Evolutionary conservation across 371 early-diverging fungal genomes (phyloP), one percentile per base, ranked within the genome.

Genomic region (Lichtheimia ramosa): DNA sequence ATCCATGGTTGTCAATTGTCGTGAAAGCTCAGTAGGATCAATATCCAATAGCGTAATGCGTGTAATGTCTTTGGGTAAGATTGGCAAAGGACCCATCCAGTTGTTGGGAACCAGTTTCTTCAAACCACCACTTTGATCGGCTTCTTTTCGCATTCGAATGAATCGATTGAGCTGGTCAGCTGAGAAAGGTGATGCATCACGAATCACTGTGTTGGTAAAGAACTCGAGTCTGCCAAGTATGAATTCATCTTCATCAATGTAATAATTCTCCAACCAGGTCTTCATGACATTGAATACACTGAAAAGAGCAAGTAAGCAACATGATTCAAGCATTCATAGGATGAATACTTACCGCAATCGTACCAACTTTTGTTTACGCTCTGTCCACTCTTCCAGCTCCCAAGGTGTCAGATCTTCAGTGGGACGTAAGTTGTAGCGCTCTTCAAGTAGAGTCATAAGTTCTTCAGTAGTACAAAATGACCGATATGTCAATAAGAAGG

Each of bases 1-100:
- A 65, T 95, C 93, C 64, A 94, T 83, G 43, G 97, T 75, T 5
- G 95, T 96, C 43, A 98, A 66, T 66, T 98, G 97, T 28, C 98
- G 82, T 0, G 96, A 96, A 51, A 97, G 66, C 70, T 98, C 98
- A 16, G 93, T 65, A 3, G 97, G 94, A 65, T 96, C 94, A 20
- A 94, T 72, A 41, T 97, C 96, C 51, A 86, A 51, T 27, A 96
- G 77, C 56, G 84, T 83, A 56, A 91, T 64, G 41, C 76, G 71
- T 23, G 81, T 79, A 50, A 89, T 68, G 51, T 80, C 82, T 46
- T 83, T 84, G 2, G 92, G 92, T 53, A 85, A 66, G 24, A 92
- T 88, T 2, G 92, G 86, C 25, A 75, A 68, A 14, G 92, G 89
- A 6, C 89, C 86, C 2, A 81, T 64, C 25, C 79, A 77, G 43